Conservation (phyloP, 352 stramenopile genomes). For the Globisporangium cederbergense region DNA sequence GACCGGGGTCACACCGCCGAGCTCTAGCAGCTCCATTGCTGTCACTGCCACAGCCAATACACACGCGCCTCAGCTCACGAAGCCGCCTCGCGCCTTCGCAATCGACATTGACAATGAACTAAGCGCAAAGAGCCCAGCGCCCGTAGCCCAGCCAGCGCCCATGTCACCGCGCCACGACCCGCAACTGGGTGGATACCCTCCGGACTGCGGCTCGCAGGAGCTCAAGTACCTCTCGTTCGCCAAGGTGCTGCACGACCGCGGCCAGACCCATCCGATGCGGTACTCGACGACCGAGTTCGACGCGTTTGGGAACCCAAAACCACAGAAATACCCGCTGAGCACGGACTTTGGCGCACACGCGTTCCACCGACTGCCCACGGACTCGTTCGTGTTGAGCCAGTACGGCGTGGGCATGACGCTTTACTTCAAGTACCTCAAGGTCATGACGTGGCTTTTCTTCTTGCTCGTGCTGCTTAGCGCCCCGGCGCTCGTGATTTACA, state of each 20-base stretch:
- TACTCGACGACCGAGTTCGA: slow-evolving; percentile 60
- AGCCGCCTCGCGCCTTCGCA: not conserved
- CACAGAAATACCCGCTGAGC: slow-evolving; percentile 49
- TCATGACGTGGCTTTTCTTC: slow-evolving; percentile 82
- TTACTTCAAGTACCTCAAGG: slow-evolving; percentile 89
- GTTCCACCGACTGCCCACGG: slow-evolving; percentile 70
- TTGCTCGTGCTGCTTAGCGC: slow-evolving; percentile 64
- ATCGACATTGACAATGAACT: slow-evolving; percentile 4
- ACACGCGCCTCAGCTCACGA: not conserved
- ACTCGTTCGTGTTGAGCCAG: slow-evolving; percentile 73
- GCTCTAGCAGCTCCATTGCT: not conserved
- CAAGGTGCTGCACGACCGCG: slow-evolving; percentile 68
- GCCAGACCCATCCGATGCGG: slow-evolving; percentile 70
- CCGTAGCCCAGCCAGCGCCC: not conserved
- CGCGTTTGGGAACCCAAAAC: slow-evolving; percentile 47
- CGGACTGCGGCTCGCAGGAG: slow-evolving; percentile 68
- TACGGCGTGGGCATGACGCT: slow-evolving; percentile 74
- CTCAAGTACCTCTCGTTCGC: slow-evolving; percentile 80
- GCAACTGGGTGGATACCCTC: slow-evolving; percentile 65
- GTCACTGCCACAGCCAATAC: not conserved
- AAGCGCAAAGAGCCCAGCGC: not conserved
- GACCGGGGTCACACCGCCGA: not conserved
- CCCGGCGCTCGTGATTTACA: slow-evolving; percentile 59
- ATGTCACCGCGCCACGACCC: slow-evolving; percentile 47
- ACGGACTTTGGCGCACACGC: slow-evolving; percentile 78